Conservation (phyloP, 1,284 basidiomycete genomes). For the Leccinum fuscescens region DNA sequence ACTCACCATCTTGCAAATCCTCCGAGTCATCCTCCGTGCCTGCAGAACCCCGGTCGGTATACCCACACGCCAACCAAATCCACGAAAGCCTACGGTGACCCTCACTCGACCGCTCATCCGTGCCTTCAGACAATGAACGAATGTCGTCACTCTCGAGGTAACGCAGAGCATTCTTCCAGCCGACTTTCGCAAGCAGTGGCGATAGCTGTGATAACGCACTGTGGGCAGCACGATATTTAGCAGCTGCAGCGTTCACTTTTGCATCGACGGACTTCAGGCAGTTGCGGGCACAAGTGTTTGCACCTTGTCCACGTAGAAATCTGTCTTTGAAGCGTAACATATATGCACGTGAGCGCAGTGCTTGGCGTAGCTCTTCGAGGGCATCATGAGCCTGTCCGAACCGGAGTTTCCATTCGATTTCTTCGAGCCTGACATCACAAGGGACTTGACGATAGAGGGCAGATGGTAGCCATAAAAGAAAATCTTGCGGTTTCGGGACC, state of each 20-base stretch:
- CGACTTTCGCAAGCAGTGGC: not conserved
- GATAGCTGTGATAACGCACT: not conserved
- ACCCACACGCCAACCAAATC: not conserved
- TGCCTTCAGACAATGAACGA: not conserved
- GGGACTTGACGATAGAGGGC: not conserved
- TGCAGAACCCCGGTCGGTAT: not conserved
- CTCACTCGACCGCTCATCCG: not conserved
- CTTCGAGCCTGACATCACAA: not conserved
- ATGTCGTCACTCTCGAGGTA: not conserved
- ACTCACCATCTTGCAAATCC: not conserved
- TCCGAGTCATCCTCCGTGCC: not conserved
- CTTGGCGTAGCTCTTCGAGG: slow-evolving; percentile 3
- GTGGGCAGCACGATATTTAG: not conserved
- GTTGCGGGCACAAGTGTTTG: not conserved
- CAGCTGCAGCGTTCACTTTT: not conserved
- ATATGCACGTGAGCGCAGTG: not conserved
- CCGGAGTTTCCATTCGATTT: slow-evolving; percentile 8
- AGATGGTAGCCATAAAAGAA: not conserved
- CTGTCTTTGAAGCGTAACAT: slow-evolving; percentile 5
- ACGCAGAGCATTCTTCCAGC: not conserved
- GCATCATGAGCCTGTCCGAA: slow-evolving; percentile 2
- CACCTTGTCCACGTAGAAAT: slow-evolving; percentile 4
- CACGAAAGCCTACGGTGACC: not conserved
- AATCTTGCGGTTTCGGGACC: not conserved
- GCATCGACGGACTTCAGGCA: not conserved